These are phyloP conservation scores for Myochromella boudieri DNA, from an alignment of 768 basidiomycete genomes.

Conservation along the genomic window DNA sequence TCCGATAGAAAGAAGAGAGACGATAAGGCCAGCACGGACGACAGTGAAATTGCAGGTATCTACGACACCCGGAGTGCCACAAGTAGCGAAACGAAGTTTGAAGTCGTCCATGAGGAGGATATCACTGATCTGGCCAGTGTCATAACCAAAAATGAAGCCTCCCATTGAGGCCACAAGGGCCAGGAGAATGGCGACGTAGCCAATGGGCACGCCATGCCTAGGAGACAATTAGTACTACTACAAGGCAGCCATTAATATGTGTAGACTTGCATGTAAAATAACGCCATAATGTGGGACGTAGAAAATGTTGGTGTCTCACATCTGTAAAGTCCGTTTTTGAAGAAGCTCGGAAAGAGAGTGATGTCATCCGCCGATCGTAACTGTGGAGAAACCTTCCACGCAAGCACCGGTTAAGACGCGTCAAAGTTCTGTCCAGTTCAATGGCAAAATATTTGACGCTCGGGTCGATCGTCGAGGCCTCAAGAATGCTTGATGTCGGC, in stretches of 20 bases:
- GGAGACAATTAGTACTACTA: background rate
- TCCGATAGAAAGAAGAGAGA: slow-evolving; percentile 69
- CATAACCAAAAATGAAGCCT: slow-evolving; percentile 68
- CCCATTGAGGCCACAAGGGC: slow-evolving; percentile 72
- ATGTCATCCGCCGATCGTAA: slow-evolving; percentile 14
- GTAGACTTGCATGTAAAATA: slow-evolving; percentile 18
- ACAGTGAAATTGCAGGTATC: slow-evolving; percentile 51
- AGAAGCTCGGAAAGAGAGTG: background rate
- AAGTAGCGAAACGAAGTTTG: slow-evolving; percentile 58
- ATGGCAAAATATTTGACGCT: too few species aligned
- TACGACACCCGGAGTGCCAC: slow-evolving; percentile 36
- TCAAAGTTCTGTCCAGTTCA: too few species aligned
- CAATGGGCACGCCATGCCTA: slow-evolving; percentile 62
- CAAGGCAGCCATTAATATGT: background rate
- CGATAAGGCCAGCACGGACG: slow-evolving; percentile 65
- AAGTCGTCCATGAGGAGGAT: slow-evolving; percentile 76
- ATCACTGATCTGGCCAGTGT: slow-evolving; percentile 78
- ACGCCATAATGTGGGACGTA: slow-evolving; percentile 11
- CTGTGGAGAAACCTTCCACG: too few species aligned
- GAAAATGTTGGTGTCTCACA: background rate
- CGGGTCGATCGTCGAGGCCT: too few species aligned
- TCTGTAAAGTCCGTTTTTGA: slow-evolving; percentile 4
- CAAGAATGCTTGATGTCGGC: too few species aligned
- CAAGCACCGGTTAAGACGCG: too few species aligned
- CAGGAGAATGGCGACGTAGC: slow-evolving; percentile 60